Base-by-base conservation (phyloP, 2,329 filamentous ascomycete species). In the Diaporthe ampelina region DNA sequence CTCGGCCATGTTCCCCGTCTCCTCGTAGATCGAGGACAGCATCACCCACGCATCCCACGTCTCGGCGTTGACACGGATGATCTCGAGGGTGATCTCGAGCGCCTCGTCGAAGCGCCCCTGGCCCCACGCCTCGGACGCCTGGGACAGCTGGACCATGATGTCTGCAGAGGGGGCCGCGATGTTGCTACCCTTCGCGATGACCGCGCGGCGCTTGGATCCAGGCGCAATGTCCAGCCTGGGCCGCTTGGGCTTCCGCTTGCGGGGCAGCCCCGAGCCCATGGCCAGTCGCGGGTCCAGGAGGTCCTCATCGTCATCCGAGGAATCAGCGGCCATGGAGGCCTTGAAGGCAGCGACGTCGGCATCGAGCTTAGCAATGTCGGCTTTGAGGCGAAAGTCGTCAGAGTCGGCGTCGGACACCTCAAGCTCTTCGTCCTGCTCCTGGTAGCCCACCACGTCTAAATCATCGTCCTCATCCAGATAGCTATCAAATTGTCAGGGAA, bases 61-160 rank as follows among this genome's bases (percentile, higher is more conserved):
- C 80, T 93, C 91, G 26, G 90, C 90, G 76, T 93, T 93, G 79
- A 93, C 91, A 68, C 91, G 88, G 78, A 93, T 92, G 73, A 93
- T 89, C 78, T 93, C 91, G 54, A 88, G 87, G 11, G 91, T 88
- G 29, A 89, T 84, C 21, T 88, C 86, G 48, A 91, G 84, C 7
- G 93, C 92, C 54, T 87, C 85, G 19, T 74, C 74, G n/a, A 63
- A 65, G 26, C 92, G 87, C 35, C 88, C 86, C 13, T 88, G 85
- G 74, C 94, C 86, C 79, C 92, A 95, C 6, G 91, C 90, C 75
- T 92, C 87, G 74, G 91, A 94, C 4, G 94, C 94, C 79, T 89
- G 86, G 61, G 89, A 88, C 65, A 95, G 87, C 56, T 92, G 86
- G 54, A 89, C 86, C 78, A 92, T 94, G 81, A 95, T 94, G 77